phyloP scores from a whole-genome alignment of 805 yeast species.

The Myxozyma neglecta region DNA sequence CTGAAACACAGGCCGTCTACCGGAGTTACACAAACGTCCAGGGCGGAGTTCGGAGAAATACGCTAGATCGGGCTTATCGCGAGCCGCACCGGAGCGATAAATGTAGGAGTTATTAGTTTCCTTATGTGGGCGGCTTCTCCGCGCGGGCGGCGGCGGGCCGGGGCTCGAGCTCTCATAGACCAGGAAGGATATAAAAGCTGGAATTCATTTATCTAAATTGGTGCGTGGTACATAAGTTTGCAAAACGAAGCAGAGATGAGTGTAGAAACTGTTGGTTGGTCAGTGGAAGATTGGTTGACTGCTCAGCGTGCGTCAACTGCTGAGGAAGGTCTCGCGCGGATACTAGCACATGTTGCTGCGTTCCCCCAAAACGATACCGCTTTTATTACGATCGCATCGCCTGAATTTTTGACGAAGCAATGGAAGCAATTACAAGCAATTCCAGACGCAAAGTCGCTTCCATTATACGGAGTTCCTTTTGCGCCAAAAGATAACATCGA shows the following conservation, averaged over 20 bases:
- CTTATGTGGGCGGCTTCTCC: background rate
- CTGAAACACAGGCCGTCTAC: no score
- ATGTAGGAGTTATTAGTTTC: background rate
- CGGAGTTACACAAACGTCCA: no score
- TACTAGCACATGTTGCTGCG: constrained; percentile 43
- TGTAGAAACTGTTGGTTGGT: constrained; percentile 59
- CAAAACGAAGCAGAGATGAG: background rate
- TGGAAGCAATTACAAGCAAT: constrained; percentile 71
- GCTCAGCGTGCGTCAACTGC: constrained; percentile 66
- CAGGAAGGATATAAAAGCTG: no score
- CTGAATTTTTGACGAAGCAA: constrained; percentile 63
- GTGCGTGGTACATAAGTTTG: background rate
- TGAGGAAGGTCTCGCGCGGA: constrained; percentile 56
- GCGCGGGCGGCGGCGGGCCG: constrained; percentile 12
- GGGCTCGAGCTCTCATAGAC: background rate
- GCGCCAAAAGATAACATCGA: constrained; percentile 96
- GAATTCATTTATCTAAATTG: background rate
- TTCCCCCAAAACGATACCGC: constrained; percentile 65
- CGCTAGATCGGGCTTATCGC: no score
- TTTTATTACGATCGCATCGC: constrained; percentile 79
- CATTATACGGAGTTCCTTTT: constrained; percentile 89
- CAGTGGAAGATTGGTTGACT: constrained; percentile 70
- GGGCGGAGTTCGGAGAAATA: background rate
- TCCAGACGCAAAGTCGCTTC: constrained; percentile 51
- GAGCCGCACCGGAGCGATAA: background rate